These are phyloP conservation scores for Solanum neorickii DNA, from an alignment of 257 asterid species.

Conservation along the genomic window DNA sequence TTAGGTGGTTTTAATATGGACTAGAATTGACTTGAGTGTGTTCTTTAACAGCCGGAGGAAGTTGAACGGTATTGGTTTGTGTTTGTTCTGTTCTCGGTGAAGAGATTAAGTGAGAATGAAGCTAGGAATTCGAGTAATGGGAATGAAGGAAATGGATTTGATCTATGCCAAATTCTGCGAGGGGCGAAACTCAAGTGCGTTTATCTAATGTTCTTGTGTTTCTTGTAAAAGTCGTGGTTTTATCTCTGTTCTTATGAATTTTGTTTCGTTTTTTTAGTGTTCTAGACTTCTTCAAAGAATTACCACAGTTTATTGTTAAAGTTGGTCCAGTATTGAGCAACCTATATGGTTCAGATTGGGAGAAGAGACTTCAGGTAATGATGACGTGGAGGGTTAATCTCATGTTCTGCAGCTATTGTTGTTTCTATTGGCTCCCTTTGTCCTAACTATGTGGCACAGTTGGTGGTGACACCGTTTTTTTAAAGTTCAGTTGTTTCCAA, in stretches of 20 bases:
- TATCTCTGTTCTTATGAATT: background rate
- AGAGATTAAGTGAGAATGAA: conserved; percentile 37
- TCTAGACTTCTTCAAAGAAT: conserved; percentile 75
- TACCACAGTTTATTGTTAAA: conserved; percentile 67
- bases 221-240: background rate
- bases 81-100: conserved; percentile 54
- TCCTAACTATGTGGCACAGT: background rate
- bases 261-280: conserved; percentile 33
- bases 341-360: conserved; percentile 75
- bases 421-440: background rate
- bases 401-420: background rate
- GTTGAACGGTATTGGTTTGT: conserved; percentile 89
- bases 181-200: conserved; percentile 67
- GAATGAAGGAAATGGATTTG: conserved; percentile 35
- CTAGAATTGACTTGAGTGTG: background rate
- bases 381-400: conserved; percentile 7
- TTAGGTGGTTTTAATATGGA: background rate
- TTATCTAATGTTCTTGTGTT: background rate
- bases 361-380: conserved; percentile 80
- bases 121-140: conserved; percentile 12
- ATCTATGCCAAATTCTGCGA: conserved; percentile 60
- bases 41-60: conserved; percentile 56
- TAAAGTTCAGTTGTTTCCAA: background rate
- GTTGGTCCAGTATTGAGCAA: conserved; percentile 59
- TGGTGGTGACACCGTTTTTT: background rate